Percentiles rank a stretch among this genome's conserved stretches.
phyloP scores from a whole-genome alignment of 805 yeast species.

The Diddensiella transvaalensis region DNA sequence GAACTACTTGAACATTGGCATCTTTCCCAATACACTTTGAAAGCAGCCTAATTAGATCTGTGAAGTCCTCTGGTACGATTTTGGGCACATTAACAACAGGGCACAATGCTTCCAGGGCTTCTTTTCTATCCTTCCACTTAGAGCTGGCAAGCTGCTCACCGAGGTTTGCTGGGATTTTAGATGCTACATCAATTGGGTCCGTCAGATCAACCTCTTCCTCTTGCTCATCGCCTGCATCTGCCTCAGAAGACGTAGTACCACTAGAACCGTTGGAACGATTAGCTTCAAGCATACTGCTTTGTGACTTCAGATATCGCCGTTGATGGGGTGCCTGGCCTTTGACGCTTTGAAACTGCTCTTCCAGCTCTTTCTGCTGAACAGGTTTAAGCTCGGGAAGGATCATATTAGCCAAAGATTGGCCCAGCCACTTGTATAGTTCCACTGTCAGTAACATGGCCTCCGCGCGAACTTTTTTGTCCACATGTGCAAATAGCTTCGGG shows the following conservation, averaged over 20 bases:
- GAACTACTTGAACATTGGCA: conserved; percentile 84
- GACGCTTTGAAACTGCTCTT: conserved; percentile 59
- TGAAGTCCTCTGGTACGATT: conserved; percentile 58
- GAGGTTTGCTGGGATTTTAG: conserved; percentile 64
- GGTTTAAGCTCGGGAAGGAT: conserved; percentile 77
- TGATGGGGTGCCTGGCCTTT: conserved; percentile 40
- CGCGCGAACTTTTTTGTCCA: conserved; percentile 80
- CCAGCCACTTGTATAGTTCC: conserved; percentile 71
- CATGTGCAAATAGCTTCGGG: conserved; percentile 73
- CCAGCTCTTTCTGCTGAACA: conserved; percentile 82
- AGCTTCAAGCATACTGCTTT: conserved; percentile 44
- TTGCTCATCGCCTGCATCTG: conserved; percentile 35
- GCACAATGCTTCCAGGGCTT: conserved; percentile 61
- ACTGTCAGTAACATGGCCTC: conserved; percentile 70
- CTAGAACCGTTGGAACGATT: conserved; percentile 25
- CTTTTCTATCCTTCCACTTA: conserved; percentile 92
- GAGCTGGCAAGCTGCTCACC: conserved; percentile 50
- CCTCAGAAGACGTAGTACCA: conserved; percentile 21
- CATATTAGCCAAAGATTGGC: conserved; percentile 53
- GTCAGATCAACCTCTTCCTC: conserved; percentile 67
- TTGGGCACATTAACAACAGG: conserved; percentile 46
- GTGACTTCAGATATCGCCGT: conserved; percentile 51
- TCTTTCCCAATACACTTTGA: conserved; percentile 72
- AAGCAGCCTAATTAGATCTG: conserved; percentile 56
- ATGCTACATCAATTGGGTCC: conserved; percentile 64